These are phyloP conservation scores for Saccharomycopsis sp. DNA, from an alignment of 805 yeast species.

Conservation along the genomic window DNA sequence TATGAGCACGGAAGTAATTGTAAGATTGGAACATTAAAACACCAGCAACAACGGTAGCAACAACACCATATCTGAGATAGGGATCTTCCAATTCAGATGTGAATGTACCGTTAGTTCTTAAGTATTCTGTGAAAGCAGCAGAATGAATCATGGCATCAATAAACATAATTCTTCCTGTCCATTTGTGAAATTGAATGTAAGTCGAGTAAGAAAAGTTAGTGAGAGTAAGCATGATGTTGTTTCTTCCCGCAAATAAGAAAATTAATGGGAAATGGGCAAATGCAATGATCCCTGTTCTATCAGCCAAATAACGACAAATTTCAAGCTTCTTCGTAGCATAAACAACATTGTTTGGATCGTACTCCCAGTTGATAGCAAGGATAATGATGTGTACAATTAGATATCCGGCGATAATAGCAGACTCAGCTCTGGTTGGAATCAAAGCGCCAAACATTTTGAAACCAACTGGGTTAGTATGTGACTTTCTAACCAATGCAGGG, in stretches of 20 bases:
- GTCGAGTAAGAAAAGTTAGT: constrained; percentile 61
- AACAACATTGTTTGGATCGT: constrained; percentile 25
- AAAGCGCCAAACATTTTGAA: constrained; percentile 18
- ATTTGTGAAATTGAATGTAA: constrained; percentile 63
- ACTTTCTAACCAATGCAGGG: constrained; percentile 26
- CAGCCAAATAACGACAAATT: constrained; percentile 36
- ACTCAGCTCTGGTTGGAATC: constrained; percentile 36
- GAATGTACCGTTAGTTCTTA: background rate
- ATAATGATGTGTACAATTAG: constrained; percentile 28
- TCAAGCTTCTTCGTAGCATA: constrained; percentile 31
- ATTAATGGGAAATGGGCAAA: constrained; percentile 46
- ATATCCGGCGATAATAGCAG: constrained; percentile 31
- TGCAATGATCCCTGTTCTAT: constrained; percentile 30
- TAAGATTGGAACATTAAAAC: constrained; percentile 43
- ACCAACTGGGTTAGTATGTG: constrained; percentile 25
- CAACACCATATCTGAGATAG: constrained; percentile 42
- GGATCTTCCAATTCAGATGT: constrained; percentile 26
- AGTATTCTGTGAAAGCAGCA: constrained; percentile 4
- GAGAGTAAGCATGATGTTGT: constrained; percentile 53
- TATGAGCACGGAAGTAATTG: constrained; percentile 42
- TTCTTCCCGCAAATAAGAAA: constrained; percentile 64
- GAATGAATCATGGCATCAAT: constrained; percentile 15
- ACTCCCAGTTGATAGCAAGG: constrained; percentile 25
- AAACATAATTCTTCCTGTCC: constrained; percentile 46
- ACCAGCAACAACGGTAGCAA: constrained; percentile 39